Percentiles rank a stretch among this genome's conserved stretches.
Conservation (phyloP, 2,329 filamentous ascomycete genomes). For the Aspergillaceae sp. region DNA sequence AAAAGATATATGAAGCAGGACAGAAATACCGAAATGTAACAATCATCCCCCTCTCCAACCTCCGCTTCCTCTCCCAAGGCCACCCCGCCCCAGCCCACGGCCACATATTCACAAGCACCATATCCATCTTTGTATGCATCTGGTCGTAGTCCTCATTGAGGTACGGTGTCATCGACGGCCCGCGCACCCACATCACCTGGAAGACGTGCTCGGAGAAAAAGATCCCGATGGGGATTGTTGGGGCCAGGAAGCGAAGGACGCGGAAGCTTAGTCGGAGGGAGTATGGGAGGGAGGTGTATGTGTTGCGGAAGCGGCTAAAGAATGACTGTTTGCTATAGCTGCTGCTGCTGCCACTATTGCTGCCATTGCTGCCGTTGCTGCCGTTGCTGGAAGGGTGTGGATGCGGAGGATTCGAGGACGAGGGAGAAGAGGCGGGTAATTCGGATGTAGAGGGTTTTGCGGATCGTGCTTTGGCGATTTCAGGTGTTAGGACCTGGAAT, state of each 20-base stretch:
- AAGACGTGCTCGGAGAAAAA: slow-evolving; percentile 35
- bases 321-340: slow-evolving; percentile 10
- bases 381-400: slow-evolving; percentile 1
- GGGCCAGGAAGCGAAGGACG: slow-evolving; percentile 20
- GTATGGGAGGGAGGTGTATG: slow-evolving; percentile 20
- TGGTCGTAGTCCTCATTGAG: slow-evolving; percentile 57
- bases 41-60: slow-evolving; percentile 62
- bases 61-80: slow-evolving; percentile 40
- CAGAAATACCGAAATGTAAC: slow-evolving; percentile 50
- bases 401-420: not conserved
- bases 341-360: not conserved
- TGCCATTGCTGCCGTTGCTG: slow-evolving; percentile 1
- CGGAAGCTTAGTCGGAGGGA: slow-evolving; percentile 19
- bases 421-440: slow-evolving; percentile 1
- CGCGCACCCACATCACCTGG: slow-evolving; percentile 36
- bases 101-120: slow-evolving; percentile 37
- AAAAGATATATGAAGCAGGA: not conserved
- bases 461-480: slow-evolving; percentile 10
- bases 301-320: slow-evolving; percentile 18
- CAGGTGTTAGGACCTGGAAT: slow-evolving; percentile 14
- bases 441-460: not conserved
- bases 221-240: slow-evolving; percentile 29
- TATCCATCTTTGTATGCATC: slow-evolving; percentile 30
- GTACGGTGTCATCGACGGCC: slow-evolving; percentile 66
- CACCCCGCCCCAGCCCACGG: slow-evolving; percentile 43